Evolutionary conservation across 1,139 yeast species (phyloP), one percentile per base, ranked within the genome.

Genomic region (Yamadazyma diddensiae): DNA sequence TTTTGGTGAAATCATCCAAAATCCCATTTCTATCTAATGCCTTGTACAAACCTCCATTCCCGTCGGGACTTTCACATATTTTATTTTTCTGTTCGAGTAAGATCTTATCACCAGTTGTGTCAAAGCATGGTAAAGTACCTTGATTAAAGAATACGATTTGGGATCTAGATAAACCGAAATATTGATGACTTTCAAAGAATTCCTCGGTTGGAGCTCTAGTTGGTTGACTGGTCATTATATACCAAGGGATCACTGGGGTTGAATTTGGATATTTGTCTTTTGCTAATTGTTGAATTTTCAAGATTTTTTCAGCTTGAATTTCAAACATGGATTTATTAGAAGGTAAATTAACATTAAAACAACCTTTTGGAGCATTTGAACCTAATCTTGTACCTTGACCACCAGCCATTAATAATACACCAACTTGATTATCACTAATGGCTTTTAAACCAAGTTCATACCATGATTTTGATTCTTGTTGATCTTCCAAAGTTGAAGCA

Each of bases 331-430:
- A 77, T 55, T 85, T 86, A 24, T 71, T 68, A 2, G 95, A 85
- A 1, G 97, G 97, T 32, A 94, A 71, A 0, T 82, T 81, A 39
- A 94, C 82, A 53, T 92, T 77, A 57, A 77, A 92, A 60, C 97
- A 90, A 1, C 99, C 99, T 60, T 92, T 92, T 26, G 99, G 99
- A 20, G 66, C 79, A 11, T 77, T 64, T 2, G 96, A 86, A 1
- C 98, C 98, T 37, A 92, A 69, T 42, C 99, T 73, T 3, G 97
- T 83, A 19, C 98, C 99, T 59, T 92, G 98, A 34, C 99, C 99
- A 36, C 98, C 99, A 8, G 98, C 97, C 83, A 92, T 81, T 36
- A 92, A 70, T 28, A 92, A 70, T 6, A 92, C 92, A 16, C 88
- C 98, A 14, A 90, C 97, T 50, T 83, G 77, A 45, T 82, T 82